These are phyloP conservation scores for Yamadazyma akitaensis DNA, from an alignment of 805 yeast species.

Conservation along the genomic window DNA sequence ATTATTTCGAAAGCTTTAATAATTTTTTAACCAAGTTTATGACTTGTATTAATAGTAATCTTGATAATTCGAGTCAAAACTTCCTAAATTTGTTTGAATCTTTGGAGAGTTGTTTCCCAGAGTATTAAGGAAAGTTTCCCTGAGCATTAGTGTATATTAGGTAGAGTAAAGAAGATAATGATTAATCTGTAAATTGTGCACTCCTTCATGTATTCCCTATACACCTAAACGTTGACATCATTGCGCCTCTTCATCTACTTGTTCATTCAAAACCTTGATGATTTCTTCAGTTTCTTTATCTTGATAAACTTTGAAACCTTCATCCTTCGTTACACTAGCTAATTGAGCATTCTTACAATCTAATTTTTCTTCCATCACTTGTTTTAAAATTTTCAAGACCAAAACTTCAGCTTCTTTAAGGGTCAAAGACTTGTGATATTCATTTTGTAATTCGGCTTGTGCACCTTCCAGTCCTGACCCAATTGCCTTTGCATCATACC, in stretches of 20 bases:
- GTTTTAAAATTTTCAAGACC: constrained; percentile 85
- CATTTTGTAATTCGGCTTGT: constrained; percentile 94
- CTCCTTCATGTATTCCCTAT: background rate
- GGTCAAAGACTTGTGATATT: constrained; percentile 89
- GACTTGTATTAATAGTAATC: constrained; percentile 14
- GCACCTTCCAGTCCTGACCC: constrained; percentile 99
- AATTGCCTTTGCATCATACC: constrained; percentile 97
- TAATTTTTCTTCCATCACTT: constrained; percentile 98
- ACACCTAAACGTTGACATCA: background rate
- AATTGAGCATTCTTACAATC: constrained; percentile 94
- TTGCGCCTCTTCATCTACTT: constrained; percentile 29
- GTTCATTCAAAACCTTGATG: constrained; percentile 72
- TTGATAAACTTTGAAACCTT: constrained; percentile 80
- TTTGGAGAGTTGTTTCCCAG: constrained; percentile 37
- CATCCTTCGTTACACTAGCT: constrained; percentile 83
- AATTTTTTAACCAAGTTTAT: constrained; percentile 44
- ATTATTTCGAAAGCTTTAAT: constrained; percentile 44
- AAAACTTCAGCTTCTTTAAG: constrained; percentile 89
- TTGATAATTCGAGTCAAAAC: constrained; percentile 29
- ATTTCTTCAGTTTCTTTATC: constrained; percentile 81
- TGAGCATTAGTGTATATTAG: constrained; percentile 16
- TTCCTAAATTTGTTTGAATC: constrained; percentile 42
- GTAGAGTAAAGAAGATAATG: background rate
- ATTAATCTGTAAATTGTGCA: too few species aligned
- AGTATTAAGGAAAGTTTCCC: constrained; percentile 25